Evolutionary conservation across 2,329 filamentous ascomycete genomes (phyloP).

Genomic region (Colletotrichum sp.): DNA sequence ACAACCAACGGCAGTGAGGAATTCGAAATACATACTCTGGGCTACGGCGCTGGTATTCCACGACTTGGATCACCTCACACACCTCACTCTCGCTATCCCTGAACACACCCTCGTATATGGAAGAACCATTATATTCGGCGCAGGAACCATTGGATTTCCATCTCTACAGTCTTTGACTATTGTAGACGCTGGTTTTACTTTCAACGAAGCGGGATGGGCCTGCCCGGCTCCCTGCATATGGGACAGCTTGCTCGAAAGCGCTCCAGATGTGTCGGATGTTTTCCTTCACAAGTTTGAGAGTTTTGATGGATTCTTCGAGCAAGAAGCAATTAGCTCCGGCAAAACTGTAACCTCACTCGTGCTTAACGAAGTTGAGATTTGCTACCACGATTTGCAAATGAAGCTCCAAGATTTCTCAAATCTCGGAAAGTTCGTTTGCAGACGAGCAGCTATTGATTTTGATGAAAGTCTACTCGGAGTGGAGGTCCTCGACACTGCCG

Average conservation of each 20-base stretch:
- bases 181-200: too few species aligned
- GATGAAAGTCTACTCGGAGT: accelerated
- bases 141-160: not conserved
- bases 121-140: not conserved
- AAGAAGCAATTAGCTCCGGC: not conserved
- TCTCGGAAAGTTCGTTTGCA: not conserved
- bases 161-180: not conserved
- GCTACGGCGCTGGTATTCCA: not conserved
- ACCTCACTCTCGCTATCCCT: not conserved
- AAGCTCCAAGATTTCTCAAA: not conserved
- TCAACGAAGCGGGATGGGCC: not conserved
- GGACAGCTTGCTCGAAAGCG: not conserved
- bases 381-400: accelerated
- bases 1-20: not conserved
- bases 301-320: not conserved
- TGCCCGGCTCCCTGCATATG: not conserved
- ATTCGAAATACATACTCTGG: not conserved
- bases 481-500: not conserved
- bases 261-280: not conserved
- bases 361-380: not conserved
- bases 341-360: not conserved
- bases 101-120: not conserved
- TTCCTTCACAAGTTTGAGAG: accelerated
- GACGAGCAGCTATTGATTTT: not conserved
- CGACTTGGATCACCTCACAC: not conserved